These are phyloP conservation scores for Guyanaporus albipodus DNA, from an alignment of 768 basidiomycete species.

Conservation along the genomic window DNA sequence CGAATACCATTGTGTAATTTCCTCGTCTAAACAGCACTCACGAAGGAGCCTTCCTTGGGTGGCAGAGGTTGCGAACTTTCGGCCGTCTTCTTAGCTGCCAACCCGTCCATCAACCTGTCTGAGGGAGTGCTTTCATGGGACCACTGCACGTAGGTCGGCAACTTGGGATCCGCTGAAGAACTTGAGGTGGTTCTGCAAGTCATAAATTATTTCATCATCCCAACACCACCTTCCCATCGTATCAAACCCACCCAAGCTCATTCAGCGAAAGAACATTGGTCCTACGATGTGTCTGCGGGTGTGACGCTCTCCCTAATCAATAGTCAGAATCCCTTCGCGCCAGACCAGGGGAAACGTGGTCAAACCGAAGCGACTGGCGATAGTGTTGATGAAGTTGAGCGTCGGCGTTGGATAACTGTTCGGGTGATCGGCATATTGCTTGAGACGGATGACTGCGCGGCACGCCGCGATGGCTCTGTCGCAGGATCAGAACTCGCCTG, in stretches of 20 bases:
- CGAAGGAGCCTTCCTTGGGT: not conserved
- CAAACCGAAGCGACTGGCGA: constrained; percentile 19
- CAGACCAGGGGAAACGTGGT: not conserved
- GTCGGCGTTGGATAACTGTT: constrained; percentile 15
- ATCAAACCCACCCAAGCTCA: constrained; percentile 13
- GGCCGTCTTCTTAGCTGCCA: constrained; percentile 1
- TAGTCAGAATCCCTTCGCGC: not conserved
- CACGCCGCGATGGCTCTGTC: constrained; percentile 46
- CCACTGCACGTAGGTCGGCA: constrained; percentile 18
- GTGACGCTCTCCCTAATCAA: constrained; percentile 14
- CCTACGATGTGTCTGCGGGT: constrained; percentile 5
- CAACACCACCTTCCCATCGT: not conserved
- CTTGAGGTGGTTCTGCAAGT: constrained; percentile 9
- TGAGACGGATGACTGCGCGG: constrained; percentile 61
- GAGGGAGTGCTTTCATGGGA: not conserved
- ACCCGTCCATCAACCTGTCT: constrained; percentile 4
- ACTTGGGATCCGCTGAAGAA: constrained; percentile 12
- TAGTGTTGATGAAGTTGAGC: constrained; percentile 20
- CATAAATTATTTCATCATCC: not conserved
- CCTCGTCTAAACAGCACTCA: constrained; percentile 10
- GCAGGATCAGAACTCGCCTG: constrained; percentile 4
- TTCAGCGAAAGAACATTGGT: constrained; percentile 17
- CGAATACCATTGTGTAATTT: not conserved
- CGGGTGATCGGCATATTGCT: constrained; percentile 44
- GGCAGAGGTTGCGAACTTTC: constrained; percentile 2